A percentile compares a stretch with the other conserved stretches of the same genome.
Evolutionary conservation across 1,139 yeast genomes (phyloP).

Genomic region (Sugiyamaella sp.): DNA sequence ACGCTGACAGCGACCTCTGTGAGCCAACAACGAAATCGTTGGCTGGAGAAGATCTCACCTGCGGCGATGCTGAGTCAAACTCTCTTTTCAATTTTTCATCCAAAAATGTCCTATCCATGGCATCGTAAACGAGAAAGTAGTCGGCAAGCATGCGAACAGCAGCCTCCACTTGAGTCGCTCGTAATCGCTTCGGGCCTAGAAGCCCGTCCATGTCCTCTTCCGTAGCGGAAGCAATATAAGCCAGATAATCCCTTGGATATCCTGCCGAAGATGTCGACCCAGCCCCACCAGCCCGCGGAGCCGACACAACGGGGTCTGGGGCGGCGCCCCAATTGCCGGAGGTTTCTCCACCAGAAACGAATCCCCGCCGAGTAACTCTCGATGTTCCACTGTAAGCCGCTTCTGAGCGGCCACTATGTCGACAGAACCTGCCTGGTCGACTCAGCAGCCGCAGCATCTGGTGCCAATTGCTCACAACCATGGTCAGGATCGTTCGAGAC

Average conservation of each 20-base stretch:
- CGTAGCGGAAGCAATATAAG: constrained; percentile 16
- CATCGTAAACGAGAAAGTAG: constrained; percentile 34
- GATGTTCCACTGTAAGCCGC: too few relatives aligned
- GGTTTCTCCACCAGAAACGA: not conserved
- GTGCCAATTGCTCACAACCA: not conserved
- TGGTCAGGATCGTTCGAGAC: too few relatives aligned
- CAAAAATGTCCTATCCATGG: constrained; percentile 32
- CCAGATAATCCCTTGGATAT: constrained; percentile 7
- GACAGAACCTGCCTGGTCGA: not conserved
- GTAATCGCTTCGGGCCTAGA: constrained; percentile 31
- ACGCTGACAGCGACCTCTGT: too few relatives aligned
- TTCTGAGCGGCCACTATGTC: not conserved
- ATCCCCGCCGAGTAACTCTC: too few relatives aligned
- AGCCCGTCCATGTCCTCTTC: constrained; percentile 28
- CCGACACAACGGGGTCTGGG: not conserved
- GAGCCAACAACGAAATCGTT: too few relatives aligned
- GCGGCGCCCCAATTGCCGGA: not conserved
- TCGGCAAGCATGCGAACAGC: constrained; percentile 39
- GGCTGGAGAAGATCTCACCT: too few relatives aligned
- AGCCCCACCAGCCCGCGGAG: too few relatives aligned
- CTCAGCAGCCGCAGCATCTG: constrained; percentile 5
- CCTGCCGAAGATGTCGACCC: not conserved
- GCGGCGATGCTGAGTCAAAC: constrained; percentile 19
- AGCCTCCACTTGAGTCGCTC: constrained; percentile 34
- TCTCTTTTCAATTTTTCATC: constrained; percentile 28